Base-by-base conservation (phyloP, 2,329 filamentous ascomycete genomes). In the Paracamarosporium sp. region DNA sequence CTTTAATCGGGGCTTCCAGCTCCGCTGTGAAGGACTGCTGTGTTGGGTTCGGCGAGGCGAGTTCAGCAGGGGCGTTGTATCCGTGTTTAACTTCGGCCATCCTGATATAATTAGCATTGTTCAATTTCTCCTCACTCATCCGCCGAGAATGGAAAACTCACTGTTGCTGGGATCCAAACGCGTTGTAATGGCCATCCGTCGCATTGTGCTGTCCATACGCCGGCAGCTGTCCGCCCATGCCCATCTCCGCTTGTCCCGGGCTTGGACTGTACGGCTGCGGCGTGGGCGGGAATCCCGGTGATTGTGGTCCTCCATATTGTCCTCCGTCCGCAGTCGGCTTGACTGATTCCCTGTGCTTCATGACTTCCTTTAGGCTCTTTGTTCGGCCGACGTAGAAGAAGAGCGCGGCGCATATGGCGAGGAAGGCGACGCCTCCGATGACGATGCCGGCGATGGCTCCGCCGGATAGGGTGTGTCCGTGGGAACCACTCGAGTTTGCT, bases 331-430 rank as follows among this genome's bases (percentile, higher is more conserved):
- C 47, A 3, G 33, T 55, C 1, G 57, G 46, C 30, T 56, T 63
- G 1, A 36, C 30, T 1, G 60, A 63, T 7, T 67, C 62, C 22
- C 60, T 57, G 8, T 63, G 56, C 4, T 64, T 61, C 44, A 72
- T 53, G 1, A 61, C 56, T 47, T 75, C 71, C 53, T 74, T 75
- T 2, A 74, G 61, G 4, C 61, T 63, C 55, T 70, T 74, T 20
- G 64, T 70, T 30, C 79, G 79, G 2, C 82, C 86, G 81, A 89
- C 88, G 40, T 83, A 80, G 87, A 89, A 93, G 65, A 88, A 81
- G 4, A 88, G 78, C 0, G 88, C 76, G 2, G 84, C 89, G 48
- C 87, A 75, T 41, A 83, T 80, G 8, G 87, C 79, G 4, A 93
- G 81, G 40, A 91, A 73, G 24, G 88, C 76, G 4, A 88, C 79